Percentiles rank a stretch among this genome's conserved stretches.
Evolutionary conservation across 495 filamentous ascomycete genomes (phyloP).

Genomic region (Tuber umbilicatum): DNA sequence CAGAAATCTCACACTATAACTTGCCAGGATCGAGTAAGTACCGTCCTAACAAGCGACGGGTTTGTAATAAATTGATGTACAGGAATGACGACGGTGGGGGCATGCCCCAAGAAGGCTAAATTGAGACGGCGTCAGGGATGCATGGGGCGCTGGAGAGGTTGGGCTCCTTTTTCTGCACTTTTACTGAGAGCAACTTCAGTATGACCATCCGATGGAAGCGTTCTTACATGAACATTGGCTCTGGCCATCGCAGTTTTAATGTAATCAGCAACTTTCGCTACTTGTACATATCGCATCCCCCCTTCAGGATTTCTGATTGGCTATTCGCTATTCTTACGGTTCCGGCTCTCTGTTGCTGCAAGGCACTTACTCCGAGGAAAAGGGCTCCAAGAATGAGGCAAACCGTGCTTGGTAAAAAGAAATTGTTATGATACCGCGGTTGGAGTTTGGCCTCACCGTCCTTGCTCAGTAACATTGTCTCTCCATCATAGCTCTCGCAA

Average conservation of each 20-base stretch:
- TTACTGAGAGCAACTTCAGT: neutral
- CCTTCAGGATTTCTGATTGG: neutral
- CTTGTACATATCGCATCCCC: neutral
- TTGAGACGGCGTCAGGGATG: neutral
- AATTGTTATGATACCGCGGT: neutral
- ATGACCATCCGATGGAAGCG: neutral
- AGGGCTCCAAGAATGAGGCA: neutral
- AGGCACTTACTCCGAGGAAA: constrained; percentile 4
- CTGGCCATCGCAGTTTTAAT: constrained; percentile 1
- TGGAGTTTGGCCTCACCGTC: neutral
- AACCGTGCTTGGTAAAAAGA: neutral
- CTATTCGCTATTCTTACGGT: neutral
- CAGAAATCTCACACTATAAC: constrained; percentile 1
- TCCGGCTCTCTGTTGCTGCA: neutral
- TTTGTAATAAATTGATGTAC: constrained; percentile 7
- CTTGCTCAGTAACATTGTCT: neutral
- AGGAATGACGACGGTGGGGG: constrained; percentile 4
- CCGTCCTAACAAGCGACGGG: neutral
- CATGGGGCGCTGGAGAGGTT: neutral
- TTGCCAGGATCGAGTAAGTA: neutral
- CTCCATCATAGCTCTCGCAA: neutral
- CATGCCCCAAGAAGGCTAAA: neutral
- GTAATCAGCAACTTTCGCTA: neutral
- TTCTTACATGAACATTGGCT: neutral
- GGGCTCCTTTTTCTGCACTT: neutral